Evolutionary conservation across 257 asterid genomes (phyloP), one percentile per base, ranked within the genome.

Genomic region (Primulina eburnea): DNA sequence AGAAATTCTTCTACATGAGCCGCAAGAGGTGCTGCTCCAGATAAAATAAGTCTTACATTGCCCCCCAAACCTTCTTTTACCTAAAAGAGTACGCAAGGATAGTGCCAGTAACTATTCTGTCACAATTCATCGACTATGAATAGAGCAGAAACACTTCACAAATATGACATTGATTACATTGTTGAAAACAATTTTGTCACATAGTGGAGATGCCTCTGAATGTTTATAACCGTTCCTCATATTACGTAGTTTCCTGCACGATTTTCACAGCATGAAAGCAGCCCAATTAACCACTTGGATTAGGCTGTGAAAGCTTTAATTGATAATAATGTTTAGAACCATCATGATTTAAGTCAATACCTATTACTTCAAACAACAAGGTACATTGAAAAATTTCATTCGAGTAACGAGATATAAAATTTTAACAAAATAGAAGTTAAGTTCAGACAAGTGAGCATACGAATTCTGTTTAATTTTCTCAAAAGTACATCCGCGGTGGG

Each of bases 11-110:
- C 99, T 30, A 93, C 94, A 68, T 93, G 96, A 33, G 95, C 71
- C 69, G 97, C 92, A 78, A 93, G 97, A 70, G 99, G 99, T 57
- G 99, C 99, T 74, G 96, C 99, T 73, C 97, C 99, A 37, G 97
- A 93, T 84, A 93, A 79, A 71, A 93, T 90, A 77, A 90, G 73
- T 47, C 99, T 84, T 32, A 93, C 99, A 5, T 78, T 82, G 71
- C 99, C 96, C 52, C 99, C 99, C 69, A 93, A 81, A 64, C 96
- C 97, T 88, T 89, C 87, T 78, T 93, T 93, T 60, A 93, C 86
- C 99, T 93, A 58, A 75, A 73, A 68, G 75, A 65, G 77, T 52
- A 70, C 17, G 71, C 64, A 43, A 65, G 32, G 63, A 55, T 57
- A 64, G 65, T 30, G 68, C 37, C 60, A 7, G 74, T 76, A 69